Evolutionary conservation across 495 filamentous ascomycete genomes (phyloP).

Genomic region (Chaetomium cochliodes): DNA sequence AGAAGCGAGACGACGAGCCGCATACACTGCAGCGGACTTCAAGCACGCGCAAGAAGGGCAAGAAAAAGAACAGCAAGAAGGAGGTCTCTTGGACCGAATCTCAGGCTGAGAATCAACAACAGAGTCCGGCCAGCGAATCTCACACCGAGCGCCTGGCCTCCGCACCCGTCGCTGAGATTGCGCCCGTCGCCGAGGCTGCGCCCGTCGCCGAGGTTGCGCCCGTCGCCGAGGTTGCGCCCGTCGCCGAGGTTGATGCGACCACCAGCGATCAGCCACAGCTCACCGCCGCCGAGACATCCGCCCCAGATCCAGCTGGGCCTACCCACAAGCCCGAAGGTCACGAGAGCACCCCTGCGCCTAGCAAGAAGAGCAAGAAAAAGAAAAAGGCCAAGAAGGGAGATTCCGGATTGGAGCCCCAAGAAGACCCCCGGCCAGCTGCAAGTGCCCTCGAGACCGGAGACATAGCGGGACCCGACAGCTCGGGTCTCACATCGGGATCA

Average conservation of each 20-base stretch:
- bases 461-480: conserved; percentile 17
- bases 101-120: conserved; percentile 9
- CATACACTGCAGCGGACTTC: conserved; percentile 13
- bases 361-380: conserved; percentile 39
- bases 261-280: neutral
- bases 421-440: conserved; percentile 4
- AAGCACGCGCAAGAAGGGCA: conserved; percentile 31
- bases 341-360: neutral
- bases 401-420: conserved; percentile 17
- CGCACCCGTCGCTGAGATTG: neutral
- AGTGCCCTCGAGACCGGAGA: neutral
- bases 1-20: neutral
- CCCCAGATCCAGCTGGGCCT: conserved; percentile 7
- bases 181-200: too few relatives aligned
- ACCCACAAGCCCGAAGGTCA: neutral
- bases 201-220: neutral
- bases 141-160: neutral
- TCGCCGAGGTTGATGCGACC: neutral
- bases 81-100: conserved; percentile 26
- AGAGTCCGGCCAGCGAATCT: neutral
- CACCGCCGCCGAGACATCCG: neutral
- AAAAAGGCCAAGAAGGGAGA: conserved; percentile 33
- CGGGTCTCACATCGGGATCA: neutral
- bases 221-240: neutral
- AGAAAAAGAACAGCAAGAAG: conserved; percentile 35